Conservation (phyloP, 148 eudicot species). For the Cornus kousa region DNA sequence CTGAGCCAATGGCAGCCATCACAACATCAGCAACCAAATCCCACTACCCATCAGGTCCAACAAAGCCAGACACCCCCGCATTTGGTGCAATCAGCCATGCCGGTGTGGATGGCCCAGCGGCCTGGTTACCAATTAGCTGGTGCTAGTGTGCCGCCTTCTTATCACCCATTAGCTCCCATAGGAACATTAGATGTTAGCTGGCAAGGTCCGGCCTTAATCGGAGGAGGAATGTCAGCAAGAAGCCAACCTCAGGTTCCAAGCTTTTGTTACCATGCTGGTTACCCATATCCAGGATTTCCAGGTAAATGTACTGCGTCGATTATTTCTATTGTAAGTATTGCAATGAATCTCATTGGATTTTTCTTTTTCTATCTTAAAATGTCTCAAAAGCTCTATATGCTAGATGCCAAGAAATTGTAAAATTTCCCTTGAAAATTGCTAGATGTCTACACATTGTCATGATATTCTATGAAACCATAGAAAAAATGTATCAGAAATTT, state of each 20-base stretch:
- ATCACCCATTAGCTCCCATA: not conserved
- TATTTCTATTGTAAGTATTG: not conserved
- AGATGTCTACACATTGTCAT: not conserved
- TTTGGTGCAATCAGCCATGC: conserved; percentile 8
- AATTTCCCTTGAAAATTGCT: not conserved
- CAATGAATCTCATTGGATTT: not conserved
- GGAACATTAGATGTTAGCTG: conserved; percentile 10
- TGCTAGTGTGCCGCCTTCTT: not conserved
- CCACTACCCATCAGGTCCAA: conserved; percentile 10
- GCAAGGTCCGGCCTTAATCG: not conserved
- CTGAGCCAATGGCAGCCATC: conserved; percentile 8
- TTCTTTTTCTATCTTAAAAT: not conserved
- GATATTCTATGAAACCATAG: not conserved
- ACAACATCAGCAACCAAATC: conserved; percentile 5
- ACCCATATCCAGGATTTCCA: conserved; percentile 17
- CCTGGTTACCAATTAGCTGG: not conserved
- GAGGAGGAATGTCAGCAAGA: conserved; percentile 9
- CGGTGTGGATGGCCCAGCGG: conserved; percentile 16
- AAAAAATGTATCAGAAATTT: not conserved
- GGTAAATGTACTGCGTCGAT: not conserved
- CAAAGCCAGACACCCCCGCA: conserved; percentile 3
- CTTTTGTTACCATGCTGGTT: conserved; percentile 14
- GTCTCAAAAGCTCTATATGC: not conserved
- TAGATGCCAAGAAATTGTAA: not conserved
- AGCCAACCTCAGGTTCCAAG: conserved; percentile 10